A percentile compares a stretch with the other conserved stretches of the same genome.
Evolutionary conservation across 805 yeast genomes (phyloP).

Genomic region (Kodamaea hsintzibuensis): DNA sequence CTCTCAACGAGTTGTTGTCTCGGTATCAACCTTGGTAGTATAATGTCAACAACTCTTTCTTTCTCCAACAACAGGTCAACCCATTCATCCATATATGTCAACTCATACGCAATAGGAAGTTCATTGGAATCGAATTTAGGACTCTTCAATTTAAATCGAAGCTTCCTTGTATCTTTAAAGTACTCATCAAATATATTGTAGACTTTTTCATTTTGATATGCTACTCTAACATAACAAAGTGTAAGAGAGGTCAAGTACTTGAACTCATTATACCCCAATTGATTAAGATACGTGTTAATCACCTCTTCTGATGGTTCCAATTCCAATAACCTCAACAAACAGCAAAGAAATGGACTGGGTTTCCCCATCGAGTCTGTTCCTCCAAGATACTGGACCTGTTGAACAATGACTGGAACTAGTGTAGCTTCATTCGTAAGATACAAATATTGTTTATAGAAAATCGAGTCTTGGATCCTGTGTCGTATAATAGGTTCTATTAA

Average conservation of each 20-base stretch:
- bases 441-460: conserved; percentile 44
- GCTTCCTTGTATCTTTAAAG: conserved; percentile 66
- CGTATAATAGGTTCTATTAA: conserved; percentile 44
- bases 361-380: conserved; percentile 55
- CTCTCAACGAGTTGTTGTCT: conserved; percentile 44
- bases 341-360: conserved; percentile 75
- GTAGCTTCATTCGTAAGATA: conserved; percentile 43
- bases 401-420: conserved; percentile 33
- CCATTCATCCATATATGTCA: conserved; percentile 68
- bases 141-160: conserved; percentile 43
- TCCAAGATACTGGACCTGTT: conserved; percentile 50
- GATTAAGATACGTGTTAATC: conserved; percentile 52
- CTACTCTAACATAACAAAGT: conserved; percentile 61
- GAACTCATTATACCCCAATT: conserved; percentile 56
- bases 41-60: conserved; percentile 69
- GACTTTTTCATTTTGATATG: conserved; percentile 38
- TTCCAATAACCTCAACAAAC: conserved; percentile 75
- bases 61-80: conserved; percentile 59
- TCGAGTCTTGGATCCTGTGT: conserved; percentile 43
- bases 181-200: conserved; percentile 55
- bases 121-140: conserved; percentile 22
- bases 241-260: conserved; percentile 74
- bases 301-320: conserved; percentile 66
- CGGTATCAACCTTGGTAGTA: conserved; percentile 61
- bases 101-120: conserved; percentile 34